Conservation (phyloP, 768 basidiomycete species). For the Pleurotus citrinopileatus region DNA sequence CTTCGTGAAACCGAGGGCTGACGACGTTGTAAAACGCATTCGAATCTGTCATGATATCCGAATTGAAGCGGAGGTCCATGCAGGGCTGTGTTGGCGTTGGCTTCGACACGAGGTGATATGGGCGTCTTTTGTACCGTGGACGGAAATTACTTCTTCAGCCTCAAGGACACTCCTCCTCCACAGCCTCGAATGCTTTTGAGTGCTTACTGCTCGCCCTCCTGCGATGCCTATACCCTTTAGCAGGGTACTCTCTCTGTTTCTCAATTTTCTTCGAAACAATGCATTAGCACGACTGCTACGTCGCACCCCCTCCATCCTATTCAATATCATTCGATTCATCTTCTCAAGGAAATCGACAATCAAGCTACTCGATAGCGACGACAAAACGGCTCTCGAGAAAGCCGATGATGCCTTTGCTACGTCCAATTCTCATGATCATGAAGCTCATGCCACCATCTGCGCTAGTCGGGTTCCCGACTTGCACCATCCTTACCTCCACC, state of each 20-base stretch:
- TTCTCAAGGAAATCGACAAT: not conserved
- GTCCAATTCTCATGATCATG: not conserved
- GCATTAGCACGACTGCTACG: not conserved
- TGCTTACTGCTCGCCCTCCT: not conserved
- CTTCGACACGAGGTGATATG: no score
- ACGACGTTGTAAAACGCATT: no score
- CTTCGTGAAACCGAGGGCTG: no score
- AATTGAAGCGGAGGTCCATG: no score
- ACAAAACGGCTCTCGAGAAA: not conserved
- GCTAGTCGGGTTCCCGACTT: conserved; percentile 2
- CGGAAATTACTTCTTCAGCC: conserved; percentile 4
- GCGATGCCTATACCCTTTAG: conserved; percentile 2
- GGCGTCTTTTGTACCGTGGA: conserved; percentile 7
- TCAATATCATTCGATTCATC: not conserved
- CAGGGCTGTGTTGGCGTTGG: not conserved
- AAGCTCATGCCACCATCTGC: not conserved
- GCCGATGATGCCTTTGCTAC: not conserved
- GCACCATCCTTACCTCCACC: not conserved
- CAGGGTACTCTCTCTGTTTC: not conserved
- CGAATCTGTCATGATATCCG: no score
- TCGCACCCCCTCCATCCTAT: not conserved
- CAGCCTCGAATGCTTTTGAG: not conserved
- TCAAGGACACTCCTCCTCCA: not conserved
- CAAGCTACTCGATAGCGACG: not conserved
- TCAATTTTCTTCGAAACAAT: conserved; percentile 1